phyloP scores from a whole-genome alignment of 352 stramenopile species.

The Blastocystis hominis region DNA sequence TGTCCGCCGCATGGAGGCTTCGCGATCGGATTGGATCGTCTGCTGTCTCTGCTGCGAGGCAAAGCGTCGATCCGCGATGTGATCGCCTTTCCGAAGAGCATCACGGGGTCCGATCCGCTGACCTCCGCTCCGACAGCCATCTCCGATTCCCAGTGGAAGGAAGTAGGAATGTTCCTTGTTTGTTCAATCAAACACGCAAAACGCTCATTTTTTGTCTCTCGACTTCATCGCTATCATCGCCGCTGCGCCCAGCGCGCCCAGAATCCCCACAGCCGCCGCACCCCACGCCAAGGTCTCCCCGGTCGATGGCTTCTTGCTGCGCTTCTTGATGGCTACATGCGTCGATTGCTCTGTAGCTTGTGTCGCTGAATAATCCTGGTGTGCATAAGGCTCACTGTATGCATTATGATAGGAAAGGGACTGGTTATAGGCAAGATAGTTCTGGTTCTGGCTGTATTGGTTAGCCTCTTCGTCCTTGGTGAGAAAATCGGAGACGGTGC shows the following conservation, averaged over 20 bases:
- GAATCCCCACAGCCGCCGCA: background rate
- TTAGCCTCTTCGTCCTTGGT: background rate
- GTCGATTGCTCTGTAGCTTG: background rate
- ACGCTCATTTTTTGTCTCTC: background rate
- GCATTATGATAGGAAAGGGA: too few species aligned
- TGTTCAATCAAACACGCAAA: background rate
- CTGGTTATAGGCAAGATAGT: background rate
- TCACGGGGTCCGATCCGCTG: constrained; percentile 75
- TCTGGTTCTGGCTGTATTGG: background rate
- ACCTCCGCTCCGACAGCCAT: constrained; percentile 67
- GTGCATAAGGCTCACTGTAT: too few species aligned
- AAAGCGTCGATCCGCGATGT: constrained; percentile 71
- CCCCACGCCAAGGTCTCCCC: background rate
- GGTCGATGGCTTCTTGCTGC: background rate
- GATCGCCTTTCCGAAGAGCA: constrained; percentile 79
- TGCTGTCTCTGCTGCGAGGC: constrained; percentile 73
- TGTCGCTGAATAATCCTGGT: too few species aligned
- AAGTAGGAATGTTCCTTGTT: constrained; percentile 2
- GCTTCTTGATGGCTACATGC: background rate
- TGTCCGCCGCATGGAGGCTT: constrained; percentile 73
- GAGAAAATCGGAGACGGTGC: background rate
- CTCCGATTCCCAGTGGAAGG: background rate
- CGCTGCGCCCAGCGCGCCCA: background rate
- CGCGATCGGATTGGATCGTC: constrained; percentile 72
- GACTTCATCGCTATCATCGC: background rate